phyloP scores from a whole-genome alignment of 2,329 filamentous ascomycete genomes.

The Arthrobotrys sinensis region DNA sequence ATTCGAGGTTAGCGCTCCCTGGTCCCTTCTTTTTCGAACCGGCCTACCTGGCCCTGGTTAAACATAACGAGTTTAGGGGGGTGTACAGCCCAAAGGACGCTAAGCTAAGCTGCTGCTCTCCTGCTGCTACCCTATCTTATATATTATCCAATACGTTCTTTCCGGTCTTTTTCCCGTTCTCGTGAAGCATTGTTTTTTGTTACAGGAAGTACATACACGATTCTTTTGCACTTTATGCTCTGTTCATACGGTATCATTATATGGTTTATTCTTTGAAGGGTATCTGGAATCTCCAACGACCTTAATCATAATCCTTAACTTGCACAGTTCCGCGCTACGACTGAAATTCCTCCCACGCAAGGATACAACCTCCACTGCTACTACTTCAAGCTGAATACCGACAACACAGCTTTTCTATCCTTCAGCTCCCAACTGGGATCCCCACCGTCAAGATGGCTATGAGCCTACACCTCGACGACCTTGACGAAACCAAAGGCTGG shows the following conservation, averaged over 20 bases:
- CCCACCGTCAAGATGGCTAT: constrained; percentile 44
- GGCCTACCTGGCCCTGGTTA: constrained; percentile 44
- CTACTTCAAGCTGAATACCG: not conserved
- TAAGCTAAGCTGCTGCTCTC: constrained; percentile 25
- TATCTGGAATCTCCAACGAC: constrained; percentile 21
- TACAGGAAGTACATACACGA: not conserved
- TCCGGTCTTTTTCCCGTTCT: not conserved
- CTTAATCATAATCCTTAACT: constrained; percentile 8
- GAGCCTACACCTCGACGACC: constrained; percentile 59
- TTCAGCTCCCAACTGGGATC: constrained; percentile 1
- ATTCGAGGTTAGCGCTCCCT: constrained; percentile 40
- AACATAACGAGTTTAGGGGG: constrained; percentile 57
- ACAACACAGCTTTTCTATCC: constrained; percentile 4
- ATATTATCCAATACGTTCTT: constrained; percentile 9
- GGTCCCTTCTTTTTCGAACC: constrained; percentile 17
- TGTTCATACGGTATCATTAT: not conserved
- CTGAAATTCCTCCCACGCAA: too few relatives aligned
- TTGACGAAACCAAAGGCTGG: constrained; percentile 47
- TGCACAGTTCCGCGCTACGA: not conserved
- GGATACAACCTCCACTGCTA: too few relatives aligned
- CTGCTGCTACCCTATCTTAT: constrained; percentile 1
- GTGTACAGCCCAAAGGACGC: constrained; percentile 47
- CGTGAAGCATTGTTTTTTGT: constrained; percentile 10
- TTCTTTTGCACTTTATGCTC: not conserved
- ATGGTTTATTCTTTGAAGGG: constrained; percentile 4